Evolutionary conservation across 805 yeast species (phyloP).

Genomic region (Candida mattraensis): DNA sequence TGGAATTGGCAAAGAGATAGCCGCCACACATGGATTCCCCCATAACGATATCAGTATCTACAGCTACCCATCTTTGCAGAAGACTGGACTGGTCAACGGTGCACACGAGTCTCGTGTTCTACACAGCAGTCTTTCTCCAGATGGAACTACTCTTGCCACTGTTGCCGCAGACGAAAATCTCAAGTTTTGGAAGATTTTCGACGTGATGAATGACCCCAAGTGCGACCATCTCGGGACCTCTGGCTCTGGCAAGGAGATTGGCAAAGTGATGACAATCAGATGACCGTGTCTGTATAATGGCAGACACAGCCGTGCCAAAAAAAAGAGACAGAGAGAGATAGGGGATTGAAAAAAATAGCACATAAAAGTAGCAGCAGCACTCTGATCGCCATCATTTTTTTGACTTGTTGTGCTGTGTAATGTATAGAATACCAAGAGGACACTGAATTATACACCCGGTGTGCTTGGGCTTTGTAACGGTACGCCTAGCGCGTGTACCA

Average conservation of each 20-base stretch:
- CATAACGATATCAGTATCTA: constrained; percentile 79
- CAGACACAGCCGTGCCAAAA: too few relatives aligned
- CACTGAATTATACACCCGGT: too few relatives aligned
- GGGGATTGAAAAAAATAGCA: constrained; percentile 2
- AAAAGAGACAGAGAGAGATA: too few relatives aligned
- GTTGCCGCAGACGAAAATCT: constrained; percentile 95
- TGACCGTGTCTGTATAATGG: too few relatives aligned
- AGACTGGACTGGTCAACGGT: constrained; percentile 79
- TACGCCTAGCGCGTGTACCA: too few relatives aligned
- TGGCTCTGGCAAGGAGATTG: constrained; percentile 45
- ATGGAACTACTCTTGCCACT: constrained; percentile 86
- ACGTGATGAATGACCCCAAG: constrained; percentile 32
- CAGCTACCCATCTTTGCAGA: constrained; percentile 80
- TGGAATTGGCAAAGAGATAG: constrained; percentile 78
- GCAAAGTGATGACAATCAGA: constrained; percentile 53
- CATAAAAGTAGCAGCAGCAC: constrained; percentile 5
- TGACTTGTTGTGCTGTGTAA: too few relatives aligned
- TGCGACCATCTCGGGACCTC: constrained; percentile 29
- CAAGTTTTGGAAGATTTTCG: constrained; percentile 92
- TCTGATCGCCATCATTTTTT: too few relatives aligned
- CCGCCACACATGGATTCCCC: constrained; percentile 93
- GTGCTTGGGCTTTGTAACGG: too few relatives aligned
- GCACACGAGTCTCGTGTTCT: constrained; percentile 92
- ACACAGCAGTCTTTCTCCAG: constrained; percentile 83
- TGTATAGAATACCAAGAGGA: too few relatives aligned